Evolutionary conservation across 306 rosid species (phyloP), one percentile per base, ranked within the genome.

Genomic region (Sophora flavescens): DNA sequence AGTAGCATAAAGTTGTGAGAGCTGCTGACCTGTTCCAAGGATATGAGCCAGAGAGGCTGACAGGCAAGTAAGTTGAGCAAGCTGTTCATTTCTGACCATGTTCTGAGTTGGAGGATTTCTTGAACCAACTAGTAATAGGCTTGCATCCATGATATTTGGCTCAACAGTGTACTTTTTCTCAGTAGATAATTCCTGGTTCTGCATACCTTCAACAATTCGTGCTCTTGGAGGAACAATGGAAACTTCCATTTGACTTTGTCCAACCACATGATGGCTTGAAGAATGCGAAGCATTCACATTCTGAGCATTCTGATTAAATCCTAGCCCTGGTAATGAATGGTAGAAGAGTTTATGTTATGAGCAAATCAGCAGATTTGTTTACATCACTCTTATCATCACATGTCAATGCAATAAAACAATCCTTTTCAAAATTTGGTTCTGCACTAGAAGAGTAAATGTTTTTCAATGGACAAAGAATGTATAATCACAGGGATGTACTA

Each of bases 1-100:
- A 72, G 92, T 73, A 76, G 90, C 87, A 74, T 79, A 81, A 78
- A 90, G 80, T 80, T 87, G 91, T 32, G 97, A 90, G 76, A 88
- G 88, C 77, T 84, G 95, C 78, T 77, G 89, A 36, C 80, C 82
- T 59, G 86, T 67, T 70, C 89, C 97, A 47, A 95, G 84, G 36
- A 90, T 68, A 35, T 90, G 92, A 16, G 84, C 93, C 59, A 95
- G 81, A 73, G 93, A 90, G 56, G 88, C 93, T 15, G 97, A 84
- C 63, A 95, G 92, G 62, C 72, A 84, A 63, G 84, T 81, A 51
- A 94, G 85, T 58, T 89, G 89, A 51, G 80, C 74, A 54, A 88
- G 81, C 63, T 86, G 93, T 56, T 89, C 96, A 38, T 83, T 81
- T 58, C 85, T 87, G 62, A 80, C 96, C 58, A 64, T 12, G 56